A percentile compares a stretch with the other conserved stretches of the same genome.
phyloP scores from a whole-genome alignment of 2,329 filamentous ascomycete species.

The Penicillium sp. region DNA sequence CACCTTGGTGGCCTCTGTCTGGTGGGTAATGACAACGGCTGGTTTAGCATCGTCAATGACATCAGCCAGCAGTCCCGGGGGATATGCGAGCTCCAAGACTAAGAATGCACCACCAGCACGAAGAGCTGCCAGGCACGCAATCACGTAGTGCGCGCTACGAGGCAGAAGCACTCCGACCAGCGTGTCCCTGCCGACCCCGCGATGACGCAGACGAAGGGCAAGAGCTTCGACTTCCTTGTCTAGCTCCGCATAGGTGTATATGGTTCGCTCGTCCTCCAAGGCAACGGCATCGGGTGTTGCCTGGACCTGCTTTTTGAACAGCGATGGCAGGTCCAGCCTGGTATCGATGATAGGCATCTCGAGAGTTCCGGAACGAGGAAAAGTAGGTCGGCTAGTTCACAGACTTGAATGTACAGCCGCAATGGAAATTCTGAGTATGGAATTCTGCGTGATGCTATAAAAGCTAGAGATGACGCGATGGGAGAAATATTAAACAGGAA shows the following conservation, averaged over 20 bases:
- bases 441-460: background rate
- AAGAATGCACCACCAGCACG: conserved; percentile 75
- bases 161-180: conserved; percentile 72
- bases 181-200: conserved; percentile 67
- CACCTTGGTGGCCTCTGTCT: conserved; percentile 61
- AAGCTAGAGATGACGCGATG: background rate
- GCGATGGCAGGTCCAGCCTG: conserved; percentile 65
- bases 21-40: conserved; percentile 64
- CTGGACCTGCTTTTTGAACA: conserved; percentile 65
- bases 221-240: conserved; percentile 64
- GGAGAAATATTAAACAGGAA: background rate
- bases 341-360: conserved; percentile 65
- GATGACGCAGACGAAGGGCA: conserved; percentile 58
- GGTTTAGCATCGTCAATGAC: conserved; percentile 72
- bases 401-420: background rate
- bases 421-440: background rate
- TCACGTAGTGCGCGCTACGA: conserved; percentile 72
- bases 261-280: conserved; percentile 63
- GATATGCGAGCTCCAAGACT: conserved; percentile 74
- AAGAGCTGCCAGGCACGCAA: conserved; percentile 72
- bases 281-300: conserved; percentile 66
- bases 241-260: conserved; percentile 68
- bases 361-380: background rate
- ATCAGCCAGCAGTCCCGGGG: conserved; percentile 66
- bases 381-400: background rate